Conservation (phyloP, 179 eudicot genomes). For the Patellifolia procumbens region DNA sequence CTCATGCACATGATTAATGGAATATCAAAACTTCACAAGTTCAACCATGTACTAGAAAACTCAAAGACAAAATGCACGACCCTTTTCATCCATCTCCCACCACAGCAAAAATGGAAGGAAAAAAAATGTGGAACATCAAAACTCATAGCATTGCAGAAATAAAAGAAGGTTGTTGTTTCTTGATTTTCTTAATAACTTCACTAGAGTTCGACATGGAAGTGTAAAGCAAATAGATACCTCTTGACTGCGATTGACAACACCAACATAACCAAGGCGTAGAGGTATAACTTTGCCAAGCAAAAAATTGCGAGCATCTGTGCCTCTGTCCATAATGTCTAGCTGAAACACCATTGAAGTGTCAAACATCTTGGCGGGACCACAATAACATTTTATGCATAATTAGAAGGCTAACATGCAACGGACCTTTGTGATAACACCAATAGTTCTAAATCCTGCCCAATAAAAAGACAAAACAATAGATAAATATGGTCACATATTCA, state of each 20-base stretch:
- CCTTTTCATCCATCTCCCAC: neutral
- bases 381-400: neutral
- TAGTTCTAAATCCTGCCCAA: slow-evolving; percentile 78
- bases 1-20: no score
- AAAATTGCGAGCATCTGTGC: slow-evolving; percentile 96
- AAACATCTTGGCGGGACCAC: neutral
- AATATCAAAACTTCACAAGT: no score
- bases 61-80: neutral
- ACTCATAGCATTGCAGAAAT: neutral
- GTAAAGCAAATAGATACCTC: slow-evolving; percentile 55
- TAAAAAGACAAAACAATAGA: neutral
- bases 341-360: slow-evolving; percentile 34
- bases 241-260: slow-evolving; percentile 97
- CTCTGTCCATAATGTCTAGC: slow-evolving; percentile 99
- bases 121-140: neutral
- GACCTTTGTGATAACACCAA: slow-evolving; percentile 99
- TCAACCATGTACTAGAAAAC: no score
- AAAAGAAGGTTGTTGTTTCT: neutral
- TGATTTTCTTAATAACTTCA: neutral
- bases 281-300: slow-evolving; percentile 97
- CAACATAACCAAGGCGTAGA: slow-evolving; percentile 93
- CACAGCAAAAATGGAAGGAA: no score
- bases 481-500: neutral
- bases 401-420: neutral
- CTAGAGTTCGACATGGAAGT: neutral